Conservation (phyloP, 768 basidiomycete genomes). For the Thelephora aurantiotincta region DNA sequence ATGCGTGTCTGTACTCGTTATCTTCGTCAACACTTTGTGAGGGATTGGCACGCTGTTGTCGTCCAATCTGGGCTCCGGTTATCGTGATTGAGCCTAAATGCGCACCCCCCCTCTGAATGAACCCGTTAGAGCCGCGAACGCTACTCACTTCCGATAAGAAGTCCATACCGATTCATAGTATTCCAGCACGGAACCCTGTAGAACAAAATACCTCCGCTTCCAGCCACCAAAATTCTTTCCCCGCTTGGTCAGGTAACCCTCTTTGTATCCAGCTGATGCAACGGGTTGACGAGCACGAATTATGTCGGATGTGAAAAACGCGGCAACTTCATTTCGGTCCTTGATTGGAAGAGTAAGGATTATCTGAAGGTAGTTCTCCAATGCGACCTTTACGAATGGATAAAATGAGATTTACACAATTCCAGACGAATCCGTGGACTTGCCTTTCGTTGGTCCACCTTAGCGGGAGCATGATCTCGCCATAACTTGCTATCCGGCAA, state of each 20-base stretch:
- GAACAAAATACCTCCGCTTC: conserved; percentile 92
- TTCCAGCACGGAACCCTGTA: conserved; percentile 80
- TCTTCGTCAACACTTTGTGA: conserved; percentile 57
- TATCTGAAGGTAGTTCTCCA: conserved; percentile 80
- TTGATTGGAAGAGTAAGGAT: conserved; percentile 72
- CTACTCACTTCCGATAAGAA: conserved; percentile 1
- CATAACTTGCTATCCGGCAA: conserved; percentile 90
- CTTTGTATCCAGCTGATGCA: conserved; percentile 74
- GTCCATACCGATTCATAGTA: conserved; percentile 79
- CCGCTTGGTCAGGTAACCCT: conserved; percentile 90
- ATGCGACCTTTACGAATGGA: conserved; percentile 32
- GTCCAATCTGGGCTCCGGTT: conserved; percentile 90
- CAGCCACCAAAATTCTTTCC: conserved; percentile 97
- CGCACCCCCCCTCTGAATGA: conserved; percentile 47
- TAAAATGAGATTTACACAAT: not conserved
- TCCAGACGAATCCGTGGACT: conserved; percentile 12
- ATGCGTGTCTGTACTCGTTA: conserved; percentile 92
- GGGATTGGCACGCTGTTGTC: conserved; percentile 63
- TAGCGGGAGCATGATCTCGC: conserved; percentile 94
- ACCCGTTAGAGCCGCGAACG: conserved; percentile 1
- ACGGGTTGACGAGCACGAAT: conserved; percentile 65
- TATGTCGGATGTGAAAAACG: conserved; percentile 86
- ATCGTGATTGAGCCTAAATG: conserved; percentile 86
- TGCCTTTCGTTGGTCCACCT: conserved; percentile 93
- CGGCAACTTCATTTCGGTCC: conserved; percentile 80